Percentiles rank a stretch among this genome's conserved stretches.
phyloP scores from a whole-genome alignment of 805 yeast genomes.

The Kuraishia cidri region DNA sequence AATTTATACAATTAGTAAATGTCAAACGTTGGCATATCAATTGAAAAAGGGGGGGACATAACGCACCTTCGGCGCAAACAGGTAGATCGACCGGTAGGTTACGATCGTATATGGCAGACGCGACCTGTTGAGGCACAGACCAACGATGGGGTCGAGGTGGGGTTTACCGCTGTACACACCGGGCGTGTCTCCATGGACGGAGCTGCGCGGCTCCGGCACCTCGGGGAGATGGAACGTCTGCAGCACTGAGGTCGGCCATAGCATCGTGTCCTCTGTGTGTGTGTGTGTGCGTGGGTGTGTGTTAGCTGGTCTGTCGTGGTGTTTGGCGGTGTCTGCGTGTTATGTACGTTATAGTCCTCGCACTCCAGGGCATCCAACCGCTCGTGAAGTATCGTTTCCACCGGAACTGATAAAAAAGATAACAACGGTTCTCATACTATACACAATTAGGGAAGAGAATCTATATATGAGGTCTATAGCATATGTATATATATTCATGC shows the following conservation, averaged over 20 bases:
- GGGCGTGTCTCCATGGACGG: too few species aligned
- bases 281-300: not conserved
- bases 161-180: conserved; percentile 6
- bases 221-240: conserved; percentile 16
- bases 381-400: too few species aligned
- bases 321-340: too few species aligned
- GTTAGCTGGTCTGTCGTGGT: too few species aligned
- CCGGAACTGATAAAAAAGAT: too few species aligned
- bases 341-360: too few species aligned
- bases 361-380: too few species aligned
- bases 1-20: conserved; percentile 3
- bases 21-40: not conserved
- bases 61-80: too few species aligned
- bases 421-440: too few species aligned
- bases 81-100: conserved; percentile 26
- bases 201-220: conserved; percentile 11
- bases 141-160: conserved; percentile 23
- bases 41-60: conserved; percentile 1
- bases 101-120: conserved; percentile 21
- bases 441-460: too few species aligned
- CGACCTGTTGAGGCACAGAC: conserved; percentile 14
- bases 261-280: conserved; percentile 11
- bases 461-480: too few species aligned
- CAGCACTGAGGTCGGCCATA: conserved; percentile 20
- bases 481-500: too few species aligned